Evolutionary conservation across 768 basidiomycete species (phyloP).

Genomic region (Panaeolus cyanescens): DNA sequence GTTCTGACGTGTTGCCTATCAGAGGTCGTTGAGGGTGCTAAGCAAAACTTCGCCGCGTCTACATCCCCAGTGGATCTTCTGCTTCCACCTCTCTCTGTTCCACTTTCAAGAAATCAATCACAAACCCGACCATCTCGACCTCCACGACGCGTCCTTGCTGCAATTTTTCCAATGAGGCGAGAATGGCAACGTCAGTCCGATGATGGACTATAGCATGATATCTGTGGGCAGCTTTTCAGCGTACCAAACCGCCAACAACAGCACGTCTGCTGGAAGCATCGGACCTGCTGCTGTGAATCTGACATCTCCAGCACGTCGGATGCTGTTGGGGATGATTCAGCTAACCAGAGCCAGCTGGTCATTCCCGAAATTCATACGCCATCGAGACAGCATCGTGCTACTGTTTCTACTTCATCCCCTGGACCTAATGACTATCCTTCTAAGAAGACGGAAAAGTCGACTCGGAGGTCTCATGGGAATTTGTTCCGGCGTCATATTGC

Average conservation of each 20-base stretch:
- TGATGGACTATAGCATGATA: constrained; percentile 33
- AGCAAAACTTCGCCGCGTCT: constrained; percentile 69
- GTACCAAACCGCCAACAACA: constrained; percentile 28
- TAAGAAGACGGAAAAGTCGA: constrained; percentile 66
- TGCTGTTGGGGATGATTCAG: constrained; percentile 13
- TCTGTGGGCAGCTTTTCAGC: constrained; percentile 30
- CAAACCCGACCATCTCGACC: constrained; percentile 52
- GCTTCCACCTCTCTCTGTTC: constrained; percentile 66
- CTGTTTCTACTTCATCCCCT: constrained; percentile 70
- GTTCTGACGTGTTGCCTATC: constrained; percentile 16
- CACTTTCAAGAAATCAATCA: constrained; percentile 52
- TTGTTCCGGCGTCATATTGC: constrained; percentile 65
- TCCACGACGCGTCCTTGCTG: constrained; percentile 64
- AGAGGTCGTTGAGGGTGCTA: constrained; percentile 84
- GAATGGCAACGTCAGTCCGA: constrained; percentile 32
- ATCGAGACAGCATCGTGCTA: constrained; percentile 56
- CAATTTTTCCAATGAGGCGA: constrained; percentile 66
- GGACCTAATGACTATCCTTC: constrained; percentile 55
- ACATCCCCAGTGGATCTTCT: constrained; percentile 42
- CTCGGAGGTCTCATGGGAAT: constrained; percentile 67
- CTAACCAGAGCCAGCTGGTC: constrained; percentile 26
- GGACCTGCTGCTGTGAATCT: constrained; percentile 7
- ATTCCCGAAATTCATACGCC: constrained; percentile 43
- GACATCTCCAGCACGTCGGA: constrained; percentile 4
- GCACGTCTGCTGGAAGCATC: constrained; percentile 21